Conservation (phyloP, 129 eudicot genomes). For the Cynara cardunculus region DNA sequence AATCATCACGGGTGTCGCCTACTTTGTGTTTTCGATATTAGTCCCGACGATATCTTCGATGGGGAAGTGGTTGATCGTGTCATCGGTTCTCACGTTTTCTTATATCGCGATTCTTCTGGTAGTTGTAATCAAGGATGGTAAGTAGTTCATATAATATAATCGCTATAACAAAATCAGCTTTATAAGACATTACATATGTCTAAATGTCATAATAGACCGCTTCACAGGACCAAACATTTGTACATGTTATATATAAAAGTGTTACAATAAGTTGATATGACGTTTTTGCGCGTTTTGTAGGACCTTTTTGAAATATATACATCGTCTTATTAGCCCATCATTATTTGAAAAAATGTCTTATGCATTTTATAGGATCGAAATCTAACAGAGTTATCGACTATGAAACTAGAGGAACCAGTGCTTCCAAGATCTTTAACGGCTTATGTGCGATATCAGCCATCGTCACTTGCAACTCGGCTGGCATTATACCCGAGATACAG, state of each 20-base stretch:
- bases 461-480: constrained; percentile 45
- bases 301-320: not conserved
- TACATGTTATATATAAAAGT: not conserved
- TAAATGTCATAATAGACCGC: not conserved
- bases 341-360: too few species aligned
- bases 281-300: not conserved
- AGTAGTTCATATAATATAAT: not conserved
- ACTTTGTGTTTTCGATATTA: constrained; percentile 36
- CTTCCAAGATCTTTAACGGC: constrained; percentile 36
- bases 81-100: constrained; percentile 45
- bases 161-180: not conserved
- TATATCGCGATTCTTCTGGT: constrained; percentile 40
- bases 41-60: constrained; percentile 62
- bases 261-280: not conserved
- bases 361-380: constrained; percentile 27
- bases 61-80: constrained; percentile 47
- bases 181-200: not conserved
- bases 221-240: not conserved
- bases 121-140: constrained; percentile 42
- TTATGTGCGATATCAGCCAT: constrained; percentile 62
- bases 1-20: constrained; percentile 54
- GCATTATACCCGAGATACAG: constrained; percentile 63
- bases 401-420: constrained; percentile 33
- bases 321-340: not conserved
- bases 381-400: constrained; percentile 29